Base-by-base conservation (phyloP, 1,284 basidiomycete species). In the Acaromyces ingoldii region DNA sequence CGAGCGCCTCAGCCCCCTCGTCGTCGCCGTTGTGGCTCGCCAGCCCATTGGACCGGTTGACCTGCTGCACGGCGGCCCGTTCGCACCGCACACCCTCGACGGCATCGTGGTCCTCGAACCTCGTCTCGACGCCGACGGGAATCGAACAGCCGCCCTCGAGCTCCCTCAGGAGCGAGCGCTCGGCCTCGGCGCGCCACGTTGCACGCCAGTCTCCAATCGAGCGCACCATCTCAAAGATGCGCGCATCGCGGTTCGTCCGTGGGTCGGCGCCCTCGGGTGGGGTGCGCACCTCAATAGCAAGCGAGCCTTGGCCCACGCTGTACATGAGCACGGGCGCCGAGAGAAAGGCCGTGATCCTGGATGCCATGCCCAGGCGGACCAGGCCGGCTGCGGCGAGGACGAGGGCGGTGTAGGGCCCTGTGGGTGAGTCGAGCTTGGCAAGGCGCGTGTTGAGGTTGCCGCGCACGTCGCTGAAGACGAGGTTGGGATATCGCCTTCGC, bases 81-180 rank as follows among this genome's bases (percentile, higher is more conserved):
- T 73, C 72, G 46, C 61, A 61, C n/a, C 65, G 51, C 48, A 49
- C 42, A 4, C 63, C 66, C 34, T 74, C 72, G 22, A 68, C 50
- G 36, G 56, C 55, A 6, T 58, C 60, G 49, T 75, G 67, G 45
- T 74, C 71, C 9, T 63, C 61, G 38, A 74, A 71, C 62, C 44
- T 62, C 51, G 84, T 86, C 53, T 82, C 80, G 28, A 90, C 86
- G 15, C 93, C 92, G n/a, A 97, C 91, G 0, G 93, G 95, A 1
- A 98, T 91, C 55, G 88, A 92, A 77, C 95, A 98, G 25, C 92
- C 95, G 10, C 95, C 95, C 76, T 98, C 93, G 48, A 98, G 80
- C 31, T 88, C 85, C 31, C 86, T 81, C 59, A 98, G 80, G 75
- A 89, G 85, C 1, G 87, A 87, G 10, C 93, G 83, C 77, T 99